Percentiles rank a stretch among this genome's conserved stretches.
phyloP scores from a whole-genome alignment of 371 early-diverging fungal genomes.

The Chytridiales sp. region DNA sequence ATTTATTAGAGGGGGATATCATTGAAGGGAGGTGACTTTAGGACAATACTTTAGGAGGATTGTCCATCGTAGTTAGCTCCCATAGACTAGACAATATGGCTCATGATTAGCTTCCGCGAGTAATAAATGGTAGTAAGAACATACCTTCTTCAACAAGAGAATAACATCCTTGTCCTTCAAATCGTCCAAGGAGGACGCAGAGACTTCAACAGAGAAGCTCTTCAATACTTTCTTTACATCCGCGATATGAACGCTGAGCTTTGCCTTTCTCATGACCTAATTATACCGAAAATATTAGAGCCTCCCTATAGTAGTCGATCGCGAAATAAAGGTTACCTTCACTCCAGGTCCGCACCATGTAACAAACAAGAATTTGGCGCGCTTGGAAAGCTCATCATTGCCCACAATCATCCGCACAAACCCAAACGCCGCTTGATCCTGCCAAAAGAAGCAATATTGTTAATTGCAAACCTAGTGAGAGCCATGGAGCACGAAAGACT shows the following conservation, averaged over 20 bases:
- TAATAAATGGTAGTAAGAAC: not conserved
- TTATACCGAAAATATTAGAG: too few relatives aligned
- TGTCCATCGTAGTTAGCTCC: slow-evolving; percentile 49
- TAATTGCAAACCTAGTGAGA: not conserved
- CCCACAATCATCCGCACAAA: slow-evolving; percentile 74
- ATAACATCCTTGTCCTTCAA: slow-evolving; percentile 37
- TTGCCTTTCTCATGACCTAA: slow-evolving; percentile 78
- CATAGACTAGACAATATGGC: slow-evolving; percentile 15
- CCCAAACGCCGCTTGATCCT: slow-evolving; percentile 75
- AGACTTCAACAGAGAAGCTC: slow-evolving; percentile 71
- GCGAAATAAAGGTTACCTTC: slow-evolving; percentile 33
- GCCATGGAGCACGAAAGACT: not conserved
- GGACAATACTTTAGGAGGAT: slow-evolving; percentile 6
- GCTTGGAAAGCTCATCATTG: slow-evolving; percentile 79
- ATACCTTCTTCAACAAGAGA: slow-evolving; percentile 44
- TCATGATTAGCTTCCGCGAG: not conserved
- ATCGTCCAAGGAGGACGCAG: slow-evolving; percentile 57
- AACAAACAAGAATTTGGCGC: slow-evolving; percentile 70
- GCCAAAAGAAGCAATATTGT: not conserved
- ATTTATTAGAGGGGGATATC: too few relatives aligned
- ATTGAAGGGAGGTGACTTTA: too few relatives aligned
- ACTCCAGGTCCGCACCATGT: slow-evolving; percentile 80
- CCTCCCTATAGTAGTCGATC: too few relatives aligned
- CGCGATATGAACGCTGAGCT: slow-evolving; percentile 75
- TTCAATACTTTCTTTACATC: slow-evolving; percentile 74